phyloP scores from a whole-genome alignment of 2,329 filamentous ascomycete species.

The Nigrospora sphaerica region DNA sequence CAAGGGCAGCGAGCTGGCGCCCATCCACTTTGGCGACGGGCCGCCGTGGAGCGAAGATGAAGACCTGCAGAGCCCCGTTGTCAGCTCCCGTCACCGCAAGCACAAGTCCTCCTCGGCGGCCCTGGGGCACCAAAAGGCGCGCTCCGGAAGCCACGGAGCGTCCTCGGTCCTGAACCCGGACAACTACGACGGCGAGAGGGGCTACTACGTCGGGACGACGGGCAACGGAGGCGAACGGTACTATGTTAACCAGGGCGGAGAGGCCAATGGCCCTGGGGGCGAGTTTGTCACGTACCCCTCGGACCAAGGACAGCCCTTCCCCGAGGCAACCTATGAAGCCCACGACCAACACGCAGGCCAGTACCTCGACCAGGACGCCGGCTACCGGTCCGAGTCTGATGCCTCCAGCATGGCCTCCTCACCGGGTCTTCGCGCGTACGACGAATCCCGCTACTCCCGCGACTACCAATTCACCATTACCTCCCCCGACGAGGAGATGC shows the following conservation, averaged over 20 bases:
- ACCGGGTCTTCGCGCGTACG: slow-evolving; percentile 49
- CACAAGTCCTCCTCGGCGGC: slow-evolving; percentile 63
- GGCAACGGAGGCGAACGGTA: slow-evolving; percentile 69
- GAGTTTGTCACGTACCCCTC: slow-evolving; percentile 75
- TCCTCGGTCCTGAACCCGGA: slow-evolving; percentile 37
- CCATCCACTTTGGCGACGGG: slow-evolving; percentile 79
- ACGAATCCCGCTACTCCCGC: slow-evolving; percentile 76
- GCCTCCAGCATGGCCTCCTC: slow-evolving; percentile 53
- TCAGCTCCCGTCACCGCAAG: slow-evolving; percentile 78
- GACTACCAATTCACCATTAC: slow-evolving; percentile 95
- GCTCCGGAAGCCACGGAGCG: slow-evolving; percentile 29
- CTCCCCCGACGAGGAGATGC: slow-evolving; percentile 94
- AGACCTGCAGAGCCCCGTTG: slow-evolving; percentile 85
- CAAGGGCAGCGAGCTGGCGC: slow-evolving; percentile 65
- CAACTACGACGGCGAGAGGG: slow-evolving; percentile 52
- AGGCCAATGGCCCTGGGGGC: slow-evolving; percentile 69
- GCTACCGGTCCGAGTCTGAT: slow-evolving; percentile 49
- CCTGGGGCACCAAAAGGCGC: slow-evolving; percentile 36
- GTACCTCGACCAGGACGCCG: slow-evolving; percentile 38
- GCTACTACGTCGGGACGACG: slow-evolving; percentile 60
- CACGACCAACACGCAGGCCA: slow-evolving; percentile 37
- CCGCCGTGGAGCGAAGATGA: slow-evolving; percentile 95
- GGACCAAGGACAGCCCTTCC: slow-evolving; percentile 53
- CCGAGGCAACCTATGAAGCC: slow-evolving; percentile 35
- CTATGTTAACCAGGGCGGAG: slow-evolving; percentile 62